Evolutionary conservation across 352 stramenopile genomes (phyloP).

Genomic region (Thalassiosira hispida): DNA sequence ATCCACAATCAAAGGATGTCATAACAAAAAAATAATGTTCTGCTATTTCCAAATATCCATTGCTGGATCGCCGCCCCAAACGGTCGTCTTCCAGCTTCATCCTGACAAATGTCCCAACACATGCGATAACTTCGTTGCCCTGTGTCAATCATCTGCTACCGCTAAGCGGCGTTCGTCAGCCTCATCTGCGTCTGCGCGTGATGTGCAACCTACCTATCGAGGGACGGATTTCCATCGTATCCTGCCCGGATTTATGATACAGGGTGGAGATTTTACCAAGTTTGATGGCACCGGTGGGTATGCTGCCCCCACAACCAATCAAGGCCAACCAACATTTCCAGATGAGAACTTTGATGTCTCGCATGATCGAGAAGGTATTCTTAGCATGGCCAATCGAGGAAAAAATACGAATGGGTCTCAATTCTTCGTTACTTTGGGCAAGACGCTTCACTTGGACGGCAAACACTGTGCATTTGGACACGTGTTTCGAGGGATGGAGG

Average conservation of each 20-base stretch:
- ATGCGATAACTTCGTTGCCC: constrained; percentile 53
- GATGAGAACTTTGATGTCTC: constrained; percentile 88
- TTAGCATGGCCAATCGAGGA: constrained; percentile 97
- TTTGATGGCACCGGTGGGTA: constrained; percentile 64
- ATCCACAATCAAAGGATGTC: too few relatives aligned
- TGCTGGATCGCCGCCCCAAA: constrained; percentile 33
- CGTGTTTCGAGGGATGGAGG: constrained; percentile 88
- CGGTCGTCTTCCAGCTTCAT: constrained; percentile 58
- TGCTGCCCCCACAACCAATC: constrained; percentile 84
- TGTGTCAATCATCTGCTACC: constrained; percentile 48
- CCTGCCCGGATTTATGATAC: constrained; percentile 86
- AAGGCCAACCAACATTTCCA: constrained; percentile 89
- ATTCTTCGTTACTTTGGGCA: constrained; percentile 76
- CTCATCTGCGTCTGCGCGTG: not conserved
- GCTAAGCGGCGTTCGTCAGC: constrained; percentile 10
- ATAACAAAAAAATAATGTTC: too few relatives aligned
- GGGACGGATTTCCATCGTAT: constrained; percentile 88
- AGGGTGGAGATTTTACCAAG: constrained; percentile 90
- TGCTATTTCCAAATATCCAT: constrained; percentile 61
- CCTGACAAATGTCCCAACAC: constrained; percentile 45
- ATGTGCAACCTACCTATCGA: constrained; percentile 58
- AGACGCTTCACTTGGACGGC: constrained; percentile 67
- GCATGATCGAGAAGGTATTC: constrained; percentile 78
- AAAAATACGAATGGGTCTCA: constrained; percentile 76
- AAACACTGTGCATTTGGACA: constrained; percentile 90